Evolutionary conservation across 148 eudicot genomes (phyloP), one percentile per base, ranked within the genome.

Genomic region (Heliosperma pusillum): DNA sequence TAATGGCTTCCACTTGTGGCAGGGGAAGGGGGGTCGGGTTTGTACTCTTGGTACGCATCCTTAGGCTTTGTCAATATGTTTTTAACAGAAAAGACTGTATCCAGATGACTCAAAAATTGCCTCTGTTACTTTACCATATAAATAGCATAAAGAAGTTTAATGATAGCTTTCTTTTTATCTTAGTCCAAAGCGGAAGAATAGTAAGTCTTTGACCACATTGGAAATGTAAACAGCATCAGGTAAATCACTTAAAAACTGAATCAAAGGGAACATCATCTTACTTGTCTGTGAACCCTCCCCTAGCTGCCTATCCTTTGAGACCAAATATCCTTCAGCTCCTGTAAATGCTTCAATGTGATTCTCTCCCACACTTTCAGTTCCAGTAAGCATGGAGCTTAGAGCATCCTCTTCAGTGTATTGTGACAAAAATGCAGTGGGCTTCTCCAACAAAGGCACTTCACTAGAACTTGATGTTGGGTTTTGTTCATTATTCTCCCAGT

Each of bases 281-380:
- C 95, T 91, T 85, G 75, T 78, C 74, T 69, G 72, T 56, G 80
- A 75, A 58, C 59, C 79, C 74, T 78, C 80, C 66, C 82, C 82
- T 5, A 22, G 74, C 58, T 65, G 78, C 73, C 61, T 53, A 47
- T 83, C 86, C 20, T 70, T 65, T 70, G 76, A 73, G 44, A 42
- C 20, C 16, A 76, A 52, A 76, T 63, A 73, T 70, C 74, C 56
- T 44, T 36, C 70, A 17, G 69, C 66, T 44, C 78, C 85, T 22
- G 63, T 24, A 66, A 45, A 75, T 53, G 76, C 84, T 74, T 81
- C 86, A 60, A 76, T 65, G 63, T 53, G 53, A 33, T 65, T 70
- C 59, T 65, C 80, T 47, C 27, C 56, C 47, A 47, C 21, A 24
- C 66, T 66, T 50, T 17, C 80, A 25, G 52, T 77, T 72, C 62